Evolutionary conservation across 2,329 filamentous ascomycete species (phyloP).

Genomic region (Pseudogymnoascus sp.): DNA sequence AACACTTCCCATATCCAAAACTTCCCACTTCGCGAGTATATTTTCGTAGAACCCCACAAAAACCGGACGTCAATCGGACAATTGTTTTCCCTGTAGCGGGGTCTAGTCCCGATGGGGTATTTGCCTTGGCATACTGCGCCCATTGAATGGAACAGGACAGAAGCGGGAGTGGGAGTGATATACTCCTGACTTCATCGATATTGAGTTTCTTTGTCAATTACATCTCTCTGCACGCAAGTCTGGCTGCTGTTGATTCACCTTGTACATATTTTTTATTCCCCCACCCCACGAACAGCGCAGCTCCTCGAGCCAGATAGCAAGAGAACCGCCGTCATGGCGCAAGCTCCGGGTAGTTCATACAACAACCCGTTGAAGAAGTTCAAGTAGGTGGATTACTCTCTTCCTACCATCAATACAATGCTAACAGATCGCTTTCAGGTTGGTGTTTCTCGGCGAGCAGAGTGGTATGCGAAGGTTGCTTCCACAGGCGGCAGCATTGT

Average conservation of each 20-base stretch:
- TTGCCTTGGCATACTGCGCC: conserved; percentile 5
- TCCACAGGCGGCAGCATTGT: conserved; percentile 16
- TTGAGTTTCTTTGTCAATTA: neutral
- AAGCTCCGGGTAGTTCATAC: conserved; percentile 76
- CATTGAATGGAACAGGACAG: conserved; percentile 6
- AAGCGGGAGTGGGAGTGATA: conserved; percentile 5
- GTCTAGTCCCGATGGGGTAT: neutral
- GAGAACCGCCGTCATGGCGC: conserved; percentile 60
- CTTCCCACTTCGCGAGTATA: conserved; percentile 1
- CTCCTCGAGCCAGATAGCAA: conserved; percentile 1
- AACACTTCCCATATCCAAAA: conserved; percentile 9
- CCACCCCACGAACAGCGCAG: neutral
- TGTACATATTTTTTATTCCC: conserved; percentile 8
- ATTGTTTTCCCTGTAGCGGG: neutral
- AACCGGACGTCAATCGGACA: neutral
- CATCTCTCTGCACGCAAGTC: neutral
- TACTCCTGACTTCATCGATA: conserved; percentile 8
- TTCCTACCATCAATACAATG: neutral
- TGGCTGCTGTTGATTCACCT: conserved; percentile 1
- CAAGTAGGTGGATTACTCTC: conserved; percentile 58
- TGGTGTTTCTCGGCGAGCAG: conserved; percentile 97
- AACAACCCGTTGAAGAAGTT: conserved; percentile 99
- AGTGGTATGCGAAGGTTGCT: conserved; percentile 62
- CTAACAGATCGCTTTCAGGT: conserved; percentile 41
- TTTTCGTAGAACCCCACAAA: conserved; percentile 7